Evolutionary conservation across 805 yeast species (phyloP).

Genomic region (Lachancea quebecensis): DNA sequence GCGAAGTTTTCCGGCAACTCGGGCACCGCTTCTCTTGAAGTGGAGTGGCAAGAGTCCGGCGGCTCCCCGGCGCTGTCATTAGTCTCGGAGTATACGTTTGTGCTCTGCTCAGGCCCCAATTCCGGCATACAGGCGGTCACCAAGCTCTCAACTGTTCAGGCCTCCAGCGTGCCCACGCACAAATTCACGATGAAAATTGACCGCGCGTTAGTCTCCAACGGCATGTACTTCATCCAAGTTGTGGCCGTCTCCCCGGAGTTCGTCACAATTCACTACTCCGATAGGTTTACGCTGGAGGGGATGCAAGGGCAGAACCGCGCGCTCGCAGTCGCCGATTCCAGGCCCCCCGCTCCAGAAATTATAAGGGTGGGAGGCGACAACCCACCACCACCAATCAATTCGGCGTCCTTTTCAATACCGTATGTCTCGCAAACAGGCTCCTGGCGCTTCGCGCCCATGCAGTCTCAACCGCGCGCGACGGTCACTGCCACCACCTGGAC

Average conservation of each 20-base stretch:
- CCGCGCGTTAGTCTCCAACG: constrained; percentile 46
- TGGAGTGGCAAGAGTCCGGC: constrained; percentile 52
- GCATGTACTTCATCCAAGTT: constrained; percentile 66
- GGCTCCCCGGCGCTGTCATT: constrained; percentile 38
- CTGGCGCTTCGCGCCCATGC: constrained; percentile 87
- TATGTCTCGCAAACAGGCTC: constrained; percentile 71
- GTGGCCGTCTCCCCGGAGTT: constrained; percentile 40
- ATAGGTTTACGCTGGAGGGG: constrained; percentile 56
- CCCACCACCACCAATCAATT: constrained; percentile 19
- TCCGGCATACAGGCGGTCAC: constrained; percentile 37
- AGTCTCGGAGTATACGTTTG: constrained; percentile 42
- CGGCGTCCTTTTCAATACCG: constrained; percentile 55
- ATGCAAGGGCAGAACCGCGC: constrained; percentile 61
- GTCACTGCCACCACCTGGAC: constrained; percentile 63
- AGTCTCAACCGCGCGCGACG: constrained; percentile 67
- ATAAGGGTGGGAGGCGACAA: constrained; percentile 9
- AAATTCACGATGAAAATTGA: constrained; percentile 39
- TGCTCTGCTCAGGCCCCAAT: constrained; percentile 66
- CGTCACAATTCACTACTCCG: constrained; percentile 57
- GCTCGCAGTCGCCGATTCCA: constrained; percentile 29
- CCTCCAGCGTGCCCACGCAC: constrained; percentile 31
- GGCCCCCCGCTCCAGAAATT: constrained; percentile 34
- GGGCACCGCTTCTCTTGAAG: constrained; percentile 18
- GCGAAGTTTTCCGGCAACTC: constrained; percentile 13
- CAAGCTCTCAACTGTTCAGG: constrained; percentile 28